Evolutionary conservation across 2,329 filamentous ascomycete species (phyloP).

Genomic region (Acarospora socialis): DNA sequence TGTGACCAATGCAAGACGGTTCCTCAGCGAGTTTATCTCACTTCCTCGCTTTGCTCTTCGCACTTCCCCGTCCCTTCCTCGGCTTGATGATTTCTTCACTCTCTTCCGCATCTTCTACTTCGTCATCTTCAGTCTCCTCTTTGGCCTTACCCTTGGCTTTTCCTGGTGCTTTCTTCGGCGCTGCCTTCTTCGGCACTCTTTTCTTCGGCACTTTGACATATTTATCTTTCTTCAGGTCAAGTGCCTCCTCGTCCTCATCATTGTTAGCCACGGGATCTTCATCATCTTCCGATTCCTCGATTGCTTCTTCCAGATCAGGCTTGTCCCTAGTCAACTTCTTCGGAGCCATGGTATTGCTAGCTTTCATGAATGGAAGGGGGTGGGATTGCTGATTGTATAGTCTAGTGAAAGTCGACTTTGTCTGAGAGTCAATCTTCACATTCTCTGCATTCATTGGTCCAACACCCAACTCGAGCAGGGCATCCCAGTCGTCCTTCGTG

Average conservation of each 20-base stretch:
- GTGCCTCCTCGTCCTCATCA: slow-evolving; percentile 57
- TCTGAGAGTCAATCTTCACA: slow-evolving; percentile 67
- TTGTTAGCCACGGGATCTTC: slow-evolving; percentile 42
- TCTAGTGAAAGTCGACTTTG: slow-evolving; percentile 81
- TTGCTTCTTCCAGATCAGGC: slow-evolving; percentile 89
- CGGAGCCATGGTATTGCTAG: slow-evolving; percentile 57
- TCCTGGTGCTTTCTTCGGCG: slow-evolving; percentile 28
- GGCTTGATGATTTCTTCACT: slow-evolving; percentile 40
- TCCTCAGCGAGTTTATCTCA: slow-evolving; percentile 11
- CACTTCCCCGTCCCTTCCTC: slow-evolving; percentile 32
- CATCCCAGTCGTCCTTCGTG: slow-evolving; percentile 88
- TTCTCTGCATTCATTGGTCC: slow-evolving; percentile 65
- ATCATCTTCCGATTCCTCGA: slow-evolving; percentile 80
- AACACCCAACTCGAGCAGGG: slow-evolving; percentile 78
- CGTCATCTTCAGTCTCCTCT: slow-evolving; percentile 19
- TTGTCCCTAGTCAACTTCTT: slow-evolving; percentile 60
- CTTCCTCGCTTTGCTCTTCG: slow-evolving; percentile 27
- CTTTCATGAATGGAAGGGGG: slow-evolving; percentile 92
- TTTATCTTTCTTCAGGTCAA: slow-evolving; percentile 87
- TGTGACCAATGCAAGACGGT: too few relatives aligned
- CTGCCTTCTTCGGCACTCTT: slow-evolving; percentile 43
- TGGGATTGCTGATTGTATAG: slow-evolving; percentile 79
- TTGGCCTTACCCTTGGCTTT: slow-evolving; percentile 28
- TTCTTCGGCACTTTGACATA: slow-evolving; percentile 87
- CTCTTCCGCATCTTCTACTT: slow-evolving; percentile 30